Conservation (phyloP, 805 yeast species). For the Metschnikowia chrysomelidarum region DNA sequence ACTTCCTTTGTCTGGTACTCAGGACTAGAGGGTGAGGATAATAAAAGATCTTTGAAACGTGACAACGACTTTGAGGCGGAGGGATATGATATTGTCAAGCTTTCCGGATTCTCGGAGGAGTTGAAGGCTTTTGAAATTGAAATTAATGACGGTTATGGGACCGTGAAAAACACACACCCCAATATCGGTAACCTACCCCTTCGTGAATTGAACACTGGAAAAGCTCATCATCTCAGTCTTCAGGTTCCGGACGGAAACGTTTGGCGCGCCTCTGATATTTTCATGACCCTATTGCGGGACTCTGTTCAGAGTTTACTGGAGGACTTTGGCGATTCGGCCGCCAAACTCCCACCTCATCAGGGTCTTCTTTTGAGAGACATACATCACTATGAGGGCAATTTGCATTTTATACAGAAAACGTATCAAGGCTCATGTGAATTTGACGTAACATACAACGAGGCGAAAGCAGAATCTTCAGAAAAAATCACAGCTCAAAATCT, state of each 20-base stretch:
- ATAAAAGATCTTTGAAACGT: constrained; percentile 27
- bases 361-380: constrained; percentile 56
- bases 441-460: constrained; percentile 59
- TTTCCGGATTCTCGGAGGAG: constrained; percentile 52
- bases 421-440: constrained; percentile 76
- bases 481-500: constrained; percentile 39
- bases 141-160: constrained; percentile 54
- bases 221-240: constrained; percentile 65
- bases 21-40: constrained; percentile 53
- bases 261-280: constrained; percentile 81
- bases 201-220: constrained; percentile 53
- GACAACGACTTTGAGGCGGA: constrained; percentile 25
- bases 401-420: constrained; percentile 75
- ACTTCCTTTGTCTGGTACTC: constrained; percentile 76
- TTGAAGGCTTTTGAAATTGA: constrained; percentile 63
- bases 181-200: constrained; percentile 24
- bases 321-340: constrained; percentile 18
- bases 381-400: constrained; percentile 64
- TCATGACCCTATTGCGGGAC: constrained; percentile 66
- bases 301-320: constrained; percentile 50
- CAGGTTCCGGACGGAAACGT: constrained; percentile 66
- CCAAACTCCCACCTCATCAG: constrained; percentile 45
- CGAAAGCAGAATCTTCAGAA: constrained; percentile 36
- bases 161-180: constrained; percentile 41
- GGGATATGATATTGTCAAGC: constrained; percentile 40